Base-by-base conservation (phyloP, 1,139 yeast genomes). In the Suhomyces coccinellae region DNA sequence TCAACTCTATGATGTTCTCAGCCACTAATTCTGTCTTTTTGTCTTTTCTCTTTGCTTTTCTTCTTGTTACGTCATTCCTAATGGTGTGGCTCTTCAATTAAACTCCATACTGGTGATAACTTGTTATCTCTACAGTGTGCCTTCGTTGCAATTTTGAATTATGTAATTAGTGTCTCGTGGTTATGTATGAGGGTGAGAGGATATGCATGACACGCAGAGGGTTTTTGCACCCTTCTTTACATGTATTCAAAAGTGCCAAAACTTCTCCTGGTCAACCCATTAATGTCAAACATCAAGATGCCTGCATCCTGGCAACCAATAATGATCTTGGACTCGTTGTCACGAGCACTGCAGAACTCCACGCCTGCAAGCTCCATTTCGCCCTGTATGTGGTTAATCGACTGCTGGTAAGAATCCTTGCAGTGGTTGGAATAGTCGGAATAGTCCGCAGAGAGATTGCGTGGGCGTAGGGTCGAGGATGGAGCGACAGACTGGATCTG, bases 261-360 rank as follows among this genome's bases (percentile, higher is more conserved):
- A 46, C 76, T 69, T 49, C 76, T 62, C 44, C 79, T 57, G n/a
- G 70, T 72, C 32, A 60, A 54, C 17, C 63, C 63, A 48, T 74
- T 73, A 39, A 73, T 62, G 41, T 72, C 75, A 77, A 78, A 74
- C 41, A 62, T 56, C 40, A 73, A 51, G n/a, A 73, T 49, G 0
- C 79, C 79, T 5, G 75, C 77, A 44, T 67, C 70, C 48, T 73
- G 74, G 51, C 76, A 67, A 2, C 77, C 78, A 46, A 74, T 66
- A 22, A 66, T 56, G 34, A 74, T 58, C 46, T 66, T 67, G 38
- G 63, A 59, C 28, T 65, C 71, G 43, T 52, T 58, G 16, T 42
- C 40, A 4, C 32, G 37, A 4, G 49, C 40, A 16, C 34, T 37
- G 38, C 54, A 49, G 68, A 76, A 72, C 47, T 71, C 77, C 26